Evolutionary conservation across 805 yeast species (phyloP).

Genomic region (Millerozyma miso): DNA sequence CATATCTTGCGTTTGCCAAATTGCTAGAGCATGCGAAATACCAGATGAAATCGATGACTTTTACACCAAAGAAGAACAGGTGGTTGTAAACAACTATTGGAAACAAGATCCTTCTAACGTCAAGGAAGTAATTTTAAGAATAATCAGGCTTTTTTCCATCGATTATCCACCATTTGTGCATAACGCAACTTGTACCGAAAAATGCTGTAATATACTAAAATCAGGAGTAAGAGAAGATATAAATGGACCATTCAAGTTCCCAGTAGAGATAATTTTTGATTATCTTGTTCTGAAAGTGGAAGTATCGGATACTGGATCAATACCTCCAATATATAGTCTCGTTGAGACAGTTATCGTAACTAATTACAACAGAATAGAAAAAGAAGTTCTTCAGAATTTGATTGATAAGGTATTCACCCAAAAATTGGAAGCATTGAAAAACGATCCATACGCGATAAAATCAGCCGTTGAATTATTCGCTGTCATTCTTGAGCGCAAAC

Average conservation of each 20-base stretch:
- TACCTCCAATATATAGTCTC: slow-evolving; percentile 43
- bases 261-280: slow-evolving; percentile 33
- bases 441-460: slow-evolving; percentile 60
- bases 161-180: slow-evolving; percentile 32
- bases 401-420: slow-evolving; percentile 35
- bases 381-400: slow-evolving; percentile 30
- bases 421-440: slow-evolving; percentile 29
- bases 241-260: slow-evolving; percentile 64
- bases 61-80: slow-evolving; percentile 29
- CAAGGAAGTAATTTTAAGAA: slow-evolving; percentile 37
- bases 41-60: slow-evolving; percentile 50
- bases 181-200: slow-evolving; percentile 55
- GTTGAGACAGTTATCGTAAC: slow-evolving; percentile 42
- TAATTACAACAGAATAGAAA: slow-evolving; percentile 25
- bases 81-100: slow-evolving; percentile 40
- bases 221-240: slow-evolving; percentile 59
- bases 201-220: slow-evolving; percentile 58
- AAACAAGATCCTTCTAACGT: slow-evolving; percentile 41
- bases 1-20: slow-evolving; percentile 58
- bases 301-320: slow-evolving; percentile 25
- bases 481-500: slow-evolving; percentile 45
- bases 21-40: slow-evolving; percentile 64
- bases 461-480: slow-evolving; percentile 48
- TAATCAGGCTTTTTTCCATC: slow-evolving; percentile 41
- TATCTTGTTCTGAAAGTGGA: slow-evolving; percentile 33